Evolutionary conservation across 1,139 yeast genomes (phyloP), one percentile per base, ranked within the genome.

Genomic region (Saccharomyces hybrid): DNA sequence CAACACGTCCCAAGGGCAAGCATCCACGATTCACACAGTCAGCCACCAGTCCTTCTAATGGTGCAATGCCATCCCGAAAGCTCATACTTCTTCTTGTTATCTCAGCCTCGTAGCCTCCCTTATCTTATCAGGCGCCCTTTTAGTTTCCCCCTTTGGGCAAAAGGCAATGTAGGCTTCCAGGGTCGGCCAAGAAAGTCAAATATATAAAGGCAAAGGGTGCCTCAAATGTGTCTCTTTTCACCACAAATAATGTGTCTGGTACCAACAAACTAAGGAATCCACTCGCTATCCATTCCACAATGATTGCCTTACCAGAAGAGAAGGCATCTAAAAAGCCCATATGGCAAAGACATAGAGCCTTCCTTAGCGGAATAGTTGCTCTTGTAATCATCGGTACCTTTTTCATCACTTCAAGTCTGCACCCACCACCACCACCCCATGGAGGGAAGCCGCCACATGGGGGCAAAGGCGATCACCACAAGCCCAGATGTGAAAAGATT

Each of bases 401-500:
- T 16, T 16, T 38, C 44, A 26, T 38, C 26, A 38, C 44, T 11
- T 38, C 44, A 19, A 21, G 41, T 19, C 11, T 24, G 11, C 24
- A 19, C 31, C 51, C 51, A 28, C 16, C 12, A 19, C 44, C 21
- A 38, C 26, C 12, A 38, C 44, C 24, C n/a, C 44, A 38, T 38
- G 44, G 19, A 9, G n/a, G 7, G 9, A 38, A 38, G 21, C 26
- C 21, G 5, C 44, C 44, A 16, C 44, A 38, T 11, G 24, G 19
- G 11, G 44, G 44, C 4, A 38, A 38, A 19, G 44, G 44, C 12
- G 9, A 16, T 11, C 21, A 3, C 2, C 44, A 19, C 44, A 16
- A 21, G 16, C 31, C 51, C 24, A 38, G 7, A 31, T 61, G 64
- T 50, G 55, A 52, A 4, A 49, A 44, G 16, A 50, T 51, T n/a